Evolutionary conservation across 371 early-diverging fungal species (phyloP).

Genomic region (Rhizopus microsporus): DNA sequence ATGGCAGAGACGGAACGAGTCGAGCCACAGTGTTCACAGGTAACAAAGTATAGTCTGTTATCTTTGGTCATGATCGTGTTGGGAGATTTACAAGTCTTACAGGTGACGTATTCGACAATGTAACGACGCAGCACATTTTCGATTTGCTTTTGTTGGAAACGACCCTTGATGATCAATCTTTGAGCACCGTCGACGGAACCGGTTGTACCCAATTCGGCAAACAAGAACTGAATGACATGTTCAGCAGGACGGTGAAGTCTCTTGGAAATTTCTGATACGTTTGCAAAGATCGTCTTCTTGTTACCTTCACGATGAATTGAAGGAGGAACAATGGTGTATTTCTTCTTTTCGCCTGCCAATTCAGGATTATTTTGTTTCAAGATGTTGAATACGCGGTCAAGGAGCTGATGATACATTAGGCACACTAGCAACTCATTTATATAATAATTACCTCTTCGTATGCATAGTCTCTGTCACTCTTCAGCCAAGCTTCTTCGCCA

Average conservation of each 20-base stretch:
- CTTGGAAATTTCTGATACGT: constrained; percentile 91
- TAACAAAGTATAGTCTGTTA: constrained; percentile 96
- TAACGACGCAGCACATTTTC: constrained; percentile 98
- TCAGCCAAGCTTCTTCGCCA: constrained; percentile 83
- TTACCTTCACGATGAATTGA: constrained; percentile 91
- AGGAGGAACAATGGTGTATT: constrained; percentile 94
- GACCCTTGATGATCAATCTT: constrained; percentile 97
- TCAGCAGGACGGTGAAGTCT: constrained; percentile 95
- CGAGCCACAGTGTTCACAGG: constrained; percentile 98
- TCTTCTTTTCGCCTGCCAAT: constrained; percentile 87
- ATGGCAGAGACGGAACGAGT: constrained; percentile 97
- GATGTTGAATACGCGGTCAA: constrained; percentile 89
- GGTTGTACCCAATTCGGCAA: constrained; percentile 97
- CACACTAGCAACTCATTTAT: background rate
- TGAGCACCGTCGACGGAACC: constrained; percentile 97
- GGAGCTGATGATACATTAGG: constrained; percentile 57
- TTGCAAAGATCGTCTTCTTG: constrained; percentile 96
- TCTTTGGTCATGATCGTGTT: constrained; percentile 97
- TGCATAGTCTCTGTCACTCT: constrained; percentile 91
- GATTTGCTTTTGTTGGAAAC: constrained; percentile 98
- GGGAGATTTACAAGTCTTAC: constrained; percentile 98
- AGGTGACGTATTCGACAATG: constrained; percentile 99
- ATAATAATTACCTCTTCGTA: constrained; percentile 74
- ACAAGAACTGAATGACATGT: constrained; percentile 97
- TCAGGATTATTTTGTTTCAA: constrained; percentile 96